A percentile compares a stretch with the other conserved stretches of the same genome.
Evolutionary conservation across 306 rosid genomes (phyloP).

Genomic region (Vigna unguiculata): DNA sequence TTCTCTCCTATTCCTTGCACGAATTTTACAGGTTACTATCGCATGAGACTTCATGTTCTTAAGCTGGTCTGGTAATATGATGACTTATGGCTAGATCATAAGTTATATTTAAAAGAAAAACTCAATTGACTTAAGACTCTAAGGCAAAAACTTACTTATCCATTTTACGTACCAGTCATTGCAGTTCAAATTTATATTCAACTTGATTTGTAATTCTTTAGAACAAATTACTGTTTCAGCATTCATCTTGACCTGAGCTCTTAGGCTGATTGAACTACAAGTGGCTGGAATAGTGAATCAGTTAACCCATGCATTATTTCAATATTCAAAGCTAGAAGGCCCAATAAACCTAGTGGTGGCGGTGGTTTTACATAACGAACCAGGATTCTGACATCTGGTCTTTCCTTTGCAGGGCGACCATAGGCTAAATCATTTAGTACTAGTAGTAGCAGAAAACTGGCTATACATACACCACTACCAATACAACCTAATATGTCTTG

Average conservation of each 20-base stretch:
- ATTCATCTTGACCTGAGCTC: not conserved
- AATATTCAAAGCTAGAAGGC: not conserved
- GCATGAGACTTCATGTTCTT: constrained; percentile 23
- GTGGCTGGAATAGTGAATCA: not conserved
- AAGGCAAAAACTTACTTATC: not conserved
- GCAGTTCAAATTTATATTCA: not conserved
- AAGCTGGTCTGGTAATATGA: constrained; percentile 12
- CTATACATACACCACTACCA: no score
- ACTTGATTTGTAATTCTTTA: not conserved
- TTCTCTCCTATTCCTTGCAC: constrained; percentile 44
- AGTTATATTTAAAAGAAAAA: constrained; percentile 8
- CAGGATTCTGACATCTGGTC: not conserved
- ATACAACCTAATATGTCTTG: not conserved
- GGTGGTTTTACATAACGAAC: not conserved
- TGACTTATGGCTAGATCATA: constrained; percentile 20
- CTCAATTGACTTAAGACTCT: not conserved
- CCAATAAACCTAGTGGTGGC: not conserved
- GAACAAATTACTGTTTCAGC: not conserved
- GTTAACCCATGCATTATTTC: not conserved
- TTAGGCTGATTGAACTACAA: not conserved
- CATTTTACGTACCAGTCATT: not conserved
- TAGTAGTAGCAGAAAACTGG: no score
- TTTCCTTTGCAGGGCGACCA: not conserved
- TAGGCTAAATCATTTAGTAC: not conserved
- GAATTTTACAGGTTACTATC: constrained; percentile 25